Conservation (phyloP, 1,139 yeast species). For the Scheffersomyces parashehatae region DNA sequence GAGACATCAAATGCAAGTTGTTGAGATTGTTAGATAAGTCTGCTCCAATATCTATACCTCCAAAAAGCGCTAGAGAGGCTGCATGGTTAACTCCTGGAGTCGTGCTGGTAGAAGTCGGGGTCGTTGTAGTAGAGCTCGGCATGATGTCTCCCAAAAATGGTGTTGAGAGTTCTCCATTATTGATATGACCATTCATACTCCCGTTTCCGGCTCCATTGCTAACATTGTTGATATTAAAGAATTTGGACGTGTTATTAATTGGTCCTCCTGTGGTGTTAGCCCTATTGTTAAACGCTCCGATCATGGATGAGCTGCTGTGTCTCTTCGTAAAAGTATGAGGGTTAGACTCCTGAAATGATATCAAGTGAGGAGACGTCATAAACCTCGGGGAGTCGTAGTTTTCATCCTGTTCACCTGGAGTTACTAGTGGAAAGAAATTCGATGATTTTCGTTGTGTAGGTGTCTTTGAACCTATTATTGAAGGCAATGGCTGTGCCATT, state of each 20-base stretch:
- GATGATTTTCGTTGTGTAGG: slow-evolving; percentile 13
- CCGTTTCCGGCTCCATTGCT: neutral
- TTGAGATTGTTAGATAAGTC: slow-evolving; percentile 6
- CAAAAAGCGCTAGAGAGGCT: neutral
- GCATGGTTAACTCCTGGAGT: neutral
- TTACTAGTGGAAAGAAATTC: slow-evolving; percentile 15
- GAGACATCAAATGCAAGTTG: slow-evolving; percentile 4
- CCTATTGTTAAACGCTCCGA: slow-evolving; percentile 8
- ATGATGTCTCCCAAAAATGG: neutral
- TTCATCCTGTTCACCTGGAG: neutral
- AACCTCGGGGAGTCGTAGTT: no score
- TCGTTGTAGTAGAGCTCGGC: neutral
- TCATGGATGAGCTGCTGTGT: slow-evolving; percentile 14
- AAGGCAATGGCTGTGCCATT: neutral
- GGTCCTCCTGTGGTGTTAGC: neutral
- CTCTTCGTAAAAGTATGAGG: slow-evolving; percentile 4
- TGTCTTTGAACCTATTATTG: neutral
- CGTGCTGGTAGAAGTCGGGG: neutral
- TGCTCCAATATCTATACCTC: neutral
- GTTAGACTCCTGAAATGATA: no score
- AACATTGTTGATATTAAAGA: slow-evolving; percentile 2
- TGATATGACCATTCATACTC: no score
- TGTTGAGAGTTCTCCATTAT: neutral
- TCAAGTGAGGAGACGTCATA: no score
- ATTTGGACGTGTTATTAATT: slow-evolving; percentile 1